Base-by-base conservation (phyloP, 768 basidiomycete species). In the Piloderma croceum region DNA sequence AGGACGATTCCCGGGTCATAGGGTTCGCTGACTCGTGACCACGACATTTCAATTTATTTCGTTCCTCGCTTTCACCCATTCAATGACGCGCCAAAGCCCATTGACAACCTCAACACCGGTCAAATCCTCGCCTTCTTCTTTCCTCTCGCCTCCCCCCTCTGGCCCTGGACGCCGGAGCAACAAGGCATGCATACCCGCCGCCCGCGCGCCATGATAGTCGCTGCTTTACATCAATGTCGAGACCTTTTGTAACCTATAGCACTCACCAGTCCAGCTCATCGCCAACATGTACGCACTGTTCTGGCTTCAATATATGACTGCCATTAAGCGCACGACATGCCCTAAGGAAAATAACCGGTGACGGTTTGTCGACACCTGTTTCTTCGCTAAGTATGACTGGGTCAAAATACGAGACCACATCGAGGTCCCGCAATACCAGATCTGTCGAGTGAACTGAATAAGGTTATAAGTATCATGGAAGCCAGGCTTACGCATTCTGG, bases 341-440 rank as follows among this genome's bases (percentile, higher is more conserved):
- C 4, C 68, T 67, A 24, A 53, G 45, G 58, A 83, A 90, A 32
- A 90, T 78, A 36, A 73, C 64, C 12, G 50, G 48, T 2, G 72
- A 61, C 0, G 87, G 87, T 57, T 90, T 90, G 58, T 85, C 83
- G 6, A 80, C 48, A 6, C 77, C 72, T 48, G 78, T 74, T 40
- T 76, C 77, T 52, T 83, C 83, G 47, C 85, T 87, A 22, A 90
- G 57, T n/a, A 87, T 45, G 13, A 87, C 54, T 1, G 79, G 71
- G 27, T 68, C 58, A 4, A 88, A 59, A 38, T 59, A 67, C 5
- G 54, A 33, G 7, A 74, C 60, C 47, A 86, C 66, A 1, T 60
- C 71, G 21, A 90, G 71, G 57, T 85, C 83, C 35, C 67, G 51
- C n/a, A 90, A 61, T 9, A 56, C 82, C 62, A 33, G 54, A 48